Base-by-base conservation (phyloP, 2,329 filamentous ascomycete genomes). In the Xenosphaeropsis pyriputrescens region DNA sequence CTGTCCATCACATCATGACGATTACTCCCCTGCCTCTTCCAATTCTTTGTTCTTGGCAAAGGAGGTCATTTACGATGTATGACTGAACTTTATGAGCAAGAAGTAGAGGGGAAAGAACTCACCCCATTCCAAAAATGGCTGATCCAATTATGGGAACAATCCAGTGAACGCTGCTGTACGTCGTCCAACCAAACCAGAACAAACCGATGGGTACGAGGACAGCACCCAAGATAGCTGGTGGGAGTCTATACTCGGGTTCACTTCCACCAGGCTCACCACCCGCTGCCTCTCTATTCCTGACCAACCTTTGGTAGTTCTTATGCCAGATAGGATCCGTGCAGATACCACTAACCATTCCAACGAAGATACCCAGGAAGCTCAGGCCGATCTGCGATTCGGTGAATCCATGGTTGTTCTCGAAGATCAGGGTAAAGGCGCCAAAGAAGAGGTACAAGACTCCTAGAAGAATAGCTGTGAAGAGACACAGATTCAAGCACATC, bases 361-460 rank as follows among this genome's bases (percentile, higher is more conserved):
- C 61, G 35, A 82, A 65, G 39, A 84, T 68, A 12, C 77, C 80
- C 34, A 91, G 51, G 57, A 94, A 94, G 12, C 75, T 70, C 40
- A 91, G 61, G n/a, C 86, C 88, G 9, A 73, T 66, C 57, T 93
- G 81, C 67, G 80, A 91, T 9, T 85, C 63, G 38, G 73, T 75
- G 61, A 94, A 86, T 15, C 72, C 75, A 54, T 93, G 80, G 34
- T 81, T 76, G 33, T 68, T 71, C 18, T 66, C 56, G 52, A 94
- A 94, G 13, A 94, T 76, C 33, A 93, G 63, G 5, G 80, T 72
- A 50, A 94, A 93, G 0, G 86, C 85, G 15, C 85, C 85, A 55
- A 93, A 93, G 63, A 93, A 93, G 30, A 94, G 72, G 54, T 94
- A 94, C 2, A 94, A 62, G 33, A 93, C 80, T 5, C 86, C 88